Conservation (phyloP, 768 basidiomycete species). For the Boletus reticulatus region DNA sequence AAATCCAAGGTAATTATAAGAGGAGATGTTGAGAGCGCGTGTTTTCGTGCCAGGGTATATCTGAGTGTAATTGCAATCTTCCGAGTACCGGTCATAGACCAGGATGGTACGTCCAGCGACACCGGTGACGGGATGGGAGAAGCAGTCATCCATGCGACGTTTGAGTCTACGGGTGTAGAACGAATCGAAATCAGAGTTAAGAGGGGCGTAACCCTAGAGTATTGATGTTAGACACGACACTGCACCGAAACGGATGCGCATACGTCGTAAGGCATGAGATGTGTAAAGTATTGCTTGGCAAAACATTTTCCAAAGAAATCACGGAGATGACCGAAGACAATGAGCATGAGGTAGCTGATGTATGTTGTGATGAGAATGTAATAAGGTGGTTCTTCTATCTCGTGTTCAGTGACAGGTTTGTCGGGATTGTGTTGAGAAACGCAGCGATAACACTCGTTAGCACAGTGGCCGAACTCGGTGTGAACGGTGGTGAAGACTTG, state of each 20-base stretch:
- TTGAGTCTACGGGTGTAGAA: constrained; percentile 98
- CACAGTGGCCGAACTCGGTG: constrained; percentile 91
- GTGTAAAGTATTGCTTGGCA: constrained; percentile 62
- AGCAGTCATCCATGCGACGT: constrained; percentile 92
- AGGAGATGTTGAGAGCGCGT: constrained; percentile 93
- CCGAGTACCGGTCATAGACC: constrained; percentile 78
- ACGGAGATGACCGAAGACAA: constrained; percentile 86
- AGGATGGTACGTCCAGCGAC: constrained; percentile 93
- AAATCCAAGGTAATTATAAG: constrained; percentile 99
- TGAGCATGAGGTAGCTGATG: constrained; percentile 89
- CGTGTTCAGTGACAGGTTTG: constrained; percentile 47
- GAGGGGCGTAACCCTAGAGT: constrained; percentile 88
- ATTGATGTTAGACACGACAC: neutral
- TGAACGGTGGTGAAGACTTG: constrained; percentile 78
- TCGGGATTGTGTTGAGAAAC: constrained; percentile 55
- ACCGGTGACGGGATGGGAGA: constrained; percentile 88
- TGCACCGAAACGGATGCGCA: constrained; percentile 33
- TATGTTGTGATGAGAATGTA: constrained; percentile 92
- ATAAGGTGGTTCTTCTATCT: constrained; percentile 86
- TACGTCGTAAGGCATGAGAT: constrained; percentile 83
- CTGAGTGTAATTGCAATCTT: constrained; percentile 79
- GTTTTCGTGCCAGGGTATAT: constrained; percentile 75
- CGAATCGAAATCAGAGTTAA: constrained; percentile 98
- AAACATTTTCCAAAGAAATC: constrained; percentile 94
- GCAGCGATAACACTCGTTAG: constrained; percentile 70